phyloP scores from a whole-genome alignment of 495 filamentous ascomycete species.

The Neurospora sublineolata region DNA sequence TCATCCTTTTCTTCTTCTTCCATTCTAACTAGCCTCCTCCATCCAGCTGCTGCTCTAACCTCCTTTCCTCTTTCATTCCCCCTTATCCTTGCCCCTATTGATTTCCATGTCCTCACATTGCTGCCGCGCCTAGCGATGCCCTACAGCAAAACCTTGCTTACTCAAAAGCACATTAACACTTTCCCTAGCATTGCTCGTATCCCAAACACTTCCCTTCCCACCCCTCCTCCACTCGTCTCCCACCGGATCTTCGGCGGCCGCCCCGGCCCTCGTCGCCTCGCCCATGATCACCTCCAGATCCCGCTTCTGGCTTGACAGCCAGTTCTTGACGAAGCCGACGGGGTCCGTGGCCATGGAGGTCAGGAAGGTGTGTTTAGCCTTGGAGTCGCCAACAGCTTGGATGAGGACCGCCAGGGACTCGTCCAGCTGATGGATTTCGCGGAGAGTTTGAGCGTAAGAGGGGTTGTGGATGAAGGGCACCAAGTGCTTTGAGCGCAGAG shows the following conservation, averaged over 20 bases:
- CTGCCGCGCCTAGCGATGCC: constrained; percentile 4
- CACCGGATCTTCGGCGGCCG: constrained; percentile 39
- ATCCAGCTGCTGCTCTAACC: too few species aligned
- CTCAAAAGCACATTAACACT: constrained; percentile 42
- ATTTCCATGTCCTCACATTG: background rate
- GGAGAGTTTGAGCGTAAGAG: constrained; percentile 49
- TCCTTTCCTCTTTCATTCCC: background rate
- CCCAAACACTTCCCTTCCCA: constrained; percentile 41
- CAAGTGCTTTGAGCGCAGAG: constrained; percentile 54
- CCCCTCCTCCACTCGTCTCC: constrained; percentile 48
- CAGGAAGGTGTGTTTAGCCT: constrained; percentile 80
- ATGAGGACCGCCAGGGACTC: constrained; percentile 72
- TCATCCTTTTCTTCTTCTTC: too few species aligned
- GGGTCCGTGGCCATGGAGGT: constrained; percentile 66
- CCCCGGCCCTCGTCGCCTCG: constrained; percentile 56
- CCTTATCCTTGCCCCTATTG: background rate
- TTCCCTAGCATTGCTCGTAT: constrained; percentile 41
- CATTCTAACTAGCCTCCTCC: too few species aligned
- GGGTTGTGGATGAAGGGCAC: constrained; percentile 45
- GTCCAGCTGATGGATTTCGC: constrained; percentile 60
- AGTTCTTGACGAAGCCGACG: constrained; percentile 64
- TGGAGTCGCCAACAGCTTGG: constrained; percentile 63
- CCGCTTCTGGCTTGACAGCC: constrained; percentile 77
- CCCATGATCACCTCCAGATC: constrained; percentile 86
- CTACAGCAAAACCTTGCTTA: constrained; percentile 17